Evolutionary conservation across 2,329 filamentous ascomycete species (phyloP).

Genomic region (Aureobasidium sp.): DNA sequence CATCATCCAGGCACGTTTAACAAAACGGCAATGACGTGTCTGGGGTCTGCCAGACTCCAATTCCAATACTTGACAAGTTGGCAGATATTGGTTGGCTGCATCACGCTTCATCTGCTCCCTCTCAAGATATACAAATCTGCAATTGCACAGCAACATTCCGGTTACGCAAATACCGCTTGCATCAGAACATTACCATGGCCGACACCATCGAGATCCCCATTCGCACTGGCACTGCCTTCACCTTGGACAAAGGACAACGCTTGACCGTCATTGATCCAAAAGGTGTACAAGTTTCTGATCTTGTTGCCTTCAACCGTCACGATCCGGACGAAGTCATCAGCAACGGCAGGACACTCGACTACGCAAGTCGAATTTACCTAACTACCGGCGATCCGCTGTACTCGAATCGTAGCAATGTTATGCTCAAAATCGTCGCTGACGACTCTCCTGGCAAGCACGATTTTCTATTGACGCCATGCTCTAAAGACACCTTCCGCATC

Average conservation of each 20-base stretch:
- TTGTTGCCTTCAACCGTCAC: constrained; percentile 16
- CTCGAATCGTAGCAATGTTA: constrained; percentile 17
- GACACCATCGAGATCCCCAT: constrained; percentile 12
- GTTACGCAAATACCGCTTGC: not conserved
- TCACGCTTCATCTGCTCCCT: not conserved
- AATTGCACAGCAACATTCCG: not conserved
- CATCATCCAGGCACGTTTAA: not conserved
- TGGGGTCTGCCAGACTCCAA: not conserved
- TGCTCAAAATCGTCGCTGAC: constrained; percentile 11
- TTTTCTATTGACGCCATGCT: constrained; percentile 19
- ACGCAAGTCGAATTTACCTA: constrained; percentile 17
- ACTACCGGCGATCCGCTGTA: constrained; percentile 17
- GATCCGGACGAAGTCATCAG: constrained; percentile 17
- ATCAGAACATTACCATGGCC: not conserved
- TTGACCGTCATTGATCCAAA: constrained; percentile 18
- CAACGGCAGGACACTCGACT: constrained; percentile 19
- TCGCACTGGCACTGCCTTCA: constrained; percentile 16
- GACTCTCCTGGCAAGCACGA: constrained; percentile 15
- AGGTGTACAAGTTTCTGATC: constrained; percentile 18
- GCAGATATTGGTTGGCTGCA: not conserved
- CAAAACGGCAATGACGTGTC: not conserved
- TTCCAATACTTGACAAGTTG: not conserved
- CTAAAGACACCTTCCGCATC: constrained; percentile 18
- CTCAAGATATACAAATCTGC: not conserved
- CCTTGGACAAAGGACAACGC: constrained; percentile 17